A percentile compares a stretch with the other conserved stretches of the same genome.
These are phyloP conservation scores for Cercospora sp. DNA, from an alignment of 2,329 filamentous ascomycete genomes.

Conservation along the genomic window DNA sequence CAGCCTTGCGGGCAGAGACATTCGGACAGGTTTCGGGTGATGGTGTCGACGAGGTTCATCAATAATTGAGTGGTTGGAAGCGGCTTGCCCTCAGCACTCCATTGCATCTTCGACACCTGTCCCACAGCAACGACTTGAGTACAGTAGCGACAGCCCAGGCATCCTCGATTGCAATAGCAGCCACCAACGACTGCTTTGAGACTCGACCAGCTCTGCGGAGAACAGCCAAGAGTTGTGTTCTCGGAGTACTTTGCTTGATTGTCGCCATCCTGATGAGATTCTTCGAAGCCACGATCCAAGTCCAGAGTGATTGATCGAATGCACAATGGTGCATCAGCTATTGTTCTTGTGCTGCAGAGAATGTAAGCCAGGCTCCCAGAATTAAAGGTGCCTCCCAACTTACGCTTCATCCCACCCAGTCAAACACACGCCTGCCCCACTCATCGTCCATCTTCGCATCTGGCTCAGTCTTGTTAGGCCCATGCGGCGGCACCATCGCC, in stretches of 20 bases:
- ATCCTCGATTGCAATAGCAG: not conserved
- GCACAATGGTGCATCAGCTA: not conserved
- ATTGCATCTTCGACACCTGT: constrained; percentile 3
- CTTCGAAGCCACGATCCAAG: not conserved
- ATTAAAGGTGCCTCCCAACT: not conserved
- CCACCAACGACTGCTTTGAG: not conserved
- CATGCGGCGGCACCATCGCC: constrained; percentile 3
- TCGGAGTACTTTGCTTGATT: not conserved
- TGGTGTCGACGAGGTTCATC: not conserved
- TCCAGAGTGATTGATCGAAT: constrained; percentile 1
- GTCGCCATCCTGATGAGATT: not conserved
- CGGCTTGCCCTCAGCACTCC: not conserved
- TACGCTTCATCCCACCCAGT: constrained; percentile 9
- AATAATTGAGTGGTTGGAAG: not conserved
- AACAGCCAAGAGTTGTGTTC: not conserved
- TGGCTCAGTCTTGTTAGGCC: not conserved
- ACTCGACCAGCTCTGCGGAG: not conserved
- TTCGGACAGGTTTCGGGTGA: not conserved
- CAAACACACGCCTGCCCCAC: not conserved
- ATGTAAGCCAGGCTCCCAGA: not conserved
- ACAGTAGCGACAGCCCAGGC: constrained; percentile 1
- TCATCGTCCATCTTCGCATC: constrained; percentile 3
- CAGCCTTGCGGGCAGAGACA: not conserved
- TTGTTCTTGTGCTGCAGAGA: not conserved
- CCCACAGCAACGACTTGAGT: not conserved